Evolutionary conservation across 495 filamentous ascomycete species (phyloP).

Genomic region (Penicillium coprophilum): DNA sequence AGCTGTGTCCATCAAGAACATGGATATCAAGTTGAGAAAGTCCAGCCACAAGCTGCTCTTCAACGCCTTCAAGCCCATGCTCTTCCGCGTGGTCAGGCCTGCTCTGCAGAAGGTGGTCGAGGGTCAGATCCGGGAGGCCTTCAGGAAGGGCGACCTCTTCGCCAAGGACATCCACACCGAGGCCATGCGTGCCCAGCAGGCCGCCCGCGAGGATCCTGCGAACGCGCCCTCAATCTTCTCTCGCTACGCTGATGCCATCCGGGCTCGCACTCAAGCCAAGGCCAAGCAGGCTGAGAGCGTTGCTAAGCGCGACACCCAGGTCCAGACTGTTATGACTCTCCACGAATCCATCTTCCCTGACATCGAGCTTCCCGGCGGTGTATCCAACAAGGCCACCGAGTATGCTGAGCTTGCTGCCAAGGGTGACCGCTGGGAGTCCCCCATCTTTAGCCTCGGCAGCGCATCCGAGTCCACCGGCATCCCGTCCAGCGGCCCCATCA

Average conservation of each 20-base stretch:
- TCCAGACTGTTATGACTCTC: constrained; percentile 74
- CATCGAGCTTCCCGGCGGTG: constrained; percentile 84
- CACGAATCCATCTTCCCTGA: constrained; percentile 88
- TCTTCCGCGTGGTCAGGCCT: constrained; percentile 81
- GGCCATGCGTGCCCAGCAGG: constrained; percentile 67
- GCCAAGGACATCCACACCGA: constrained; percentile 77
- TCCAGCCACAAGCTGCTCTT: constrained; percentile 94
- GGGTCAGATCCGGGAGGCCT: constrained; percentile 79
- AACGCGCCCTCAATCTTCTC: constrained; percentile 82
- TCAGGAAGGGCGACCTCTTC: constrained; percentile 67
- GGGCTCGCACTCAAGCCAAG: constrained; percentile 69
- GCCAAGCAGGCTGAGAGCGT: constrained; percentile 67
- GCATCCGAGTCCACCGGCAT: constrained; percentile 71
- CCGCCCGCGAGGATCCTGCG: constrained; percentile 68
- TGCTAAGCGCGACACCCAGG: constrained; percentile 66
- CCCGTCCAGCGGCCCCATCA: constrained; percentile 60
- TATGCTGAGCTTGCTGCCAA: constrained; percentile 84
- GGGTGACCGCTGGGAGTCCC: constrained; percentile 92
- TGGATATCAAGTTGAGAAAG: constrained; percentile 88
- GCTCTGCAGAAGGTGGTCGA: constrained; percentile 83
- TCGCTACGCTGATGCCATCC: constrained; percentile 74
- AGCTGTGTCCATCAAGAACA: constrained; percentile 76
- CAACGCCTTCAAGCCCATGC: constrained; percentile 79
- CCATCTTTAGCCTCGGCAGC: constrained; percentile 87
- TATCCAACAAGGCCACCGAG: constrained; percentile 91